Conservation (phyloP, 2,329 filamentous ascomycete species). For the Sporothrix inflata region DNA sequence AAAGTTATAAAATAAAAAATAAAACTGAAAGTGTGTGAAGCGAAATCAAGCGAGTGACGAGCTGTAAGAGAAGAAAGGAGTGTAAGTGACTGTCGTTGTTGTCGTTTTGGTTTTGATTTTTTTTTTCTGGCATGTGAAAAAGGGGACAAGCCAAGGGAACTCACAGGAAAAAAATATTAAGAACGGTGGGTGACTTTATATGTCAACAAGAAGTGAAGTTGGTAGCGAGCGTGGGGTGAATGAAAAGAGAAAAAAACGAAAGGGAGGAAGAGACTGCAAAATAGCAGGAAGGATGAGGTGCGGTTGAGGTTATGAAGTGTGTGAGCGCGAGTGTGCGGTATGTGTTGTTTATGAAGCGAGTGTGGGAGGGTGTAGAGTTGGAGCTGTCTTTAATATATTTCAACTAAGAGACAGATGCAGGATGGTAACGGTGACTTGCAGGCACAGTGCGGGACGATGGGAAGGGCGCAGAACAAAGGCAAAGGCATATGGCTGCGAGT, state of each 20-base stretch:
- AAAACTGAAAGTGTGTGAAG: conserved; percentile 39
- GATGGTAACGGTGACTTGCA: conserved; percentile 15
- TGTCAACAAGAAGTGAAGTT: conserved; percentile 24
- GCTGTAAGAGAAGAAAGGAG: not conserved
- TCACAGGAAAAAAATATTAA: conserved; percentile 15
- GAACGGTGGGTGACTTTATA: not conserved
- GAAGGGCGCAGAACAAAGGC: conserved; percentile 14
- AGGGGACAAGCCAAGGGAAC: not conserved
- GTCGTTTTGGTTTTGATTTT: not conserved
- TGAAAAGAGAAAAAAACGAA: not conserved
- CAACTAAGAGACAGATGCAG: conserved; percentile 5
- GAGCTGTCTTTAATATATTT: conserved; percentile 24
- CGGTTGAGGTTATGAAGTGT: not conserved
- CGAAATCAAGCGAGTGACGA: conserved; percentile 32
- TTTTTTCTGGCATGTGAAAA: not conserved
- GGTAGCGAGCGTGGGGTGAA: conserved; percentile 25
- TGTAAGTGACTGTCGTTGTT: not conserved
- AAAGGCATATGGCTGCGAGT: conserved; percentile 20
- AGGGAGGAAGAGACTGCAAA: conserved; percentile 4
- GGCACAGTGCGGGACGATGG: conserved; percentile 23
- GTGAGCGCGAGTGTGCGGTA: not conserved
- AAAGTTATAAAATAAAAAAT: conserved; percentile 43
- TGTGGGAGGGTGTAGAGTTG: not conserved
- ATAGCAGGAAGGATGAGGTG: conserved; percentile 20
- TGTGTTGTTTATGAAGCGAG: conserved; percentile 19